Conservation (phyloP, 805 yeast species). For the Wickerhamiella brachini region DNA sequence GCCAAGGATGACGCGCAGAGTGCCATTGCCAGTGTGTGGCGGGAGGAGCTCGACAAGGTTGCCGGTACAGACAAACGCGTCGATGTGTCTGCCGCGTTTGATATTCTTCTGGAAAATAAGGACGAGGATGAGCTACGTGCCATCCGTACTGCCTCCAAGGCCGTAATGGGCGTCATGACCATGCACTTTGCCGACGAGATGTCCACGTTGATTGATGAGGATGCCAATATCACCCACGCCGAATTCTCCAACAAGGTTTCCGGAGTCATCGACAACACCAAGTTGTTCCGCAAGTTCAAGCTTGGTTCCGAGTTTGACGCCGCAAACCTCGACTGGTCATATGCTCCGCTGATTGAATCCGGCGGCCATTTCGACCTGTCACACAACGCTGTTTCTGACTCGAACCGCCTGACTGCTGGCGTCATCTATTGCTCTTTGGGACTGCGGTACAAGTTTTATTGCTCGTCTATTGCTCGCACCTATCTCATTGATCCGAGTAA, state of each 20-base stretch:
- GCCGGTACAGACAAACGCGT: conserved; percentile 15
- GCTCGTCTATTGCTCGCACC: conserved; percentile 78
- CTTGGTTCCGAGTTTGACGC: conserved; percentile 59
- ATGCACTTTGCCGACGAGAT: conserved; percentile 74
- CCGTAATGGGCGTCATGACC: conserved; percentile 61
- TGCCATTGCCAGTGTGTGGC: conserved; percentile 76
- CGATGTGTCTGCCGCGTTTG: conserved; percentile 42
- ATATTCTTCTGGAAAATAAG: conserved; percentile 52
- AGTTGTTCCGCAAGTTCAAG: conserved; percentile 47
- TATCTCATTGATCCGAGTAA: conserved; percentile 80
- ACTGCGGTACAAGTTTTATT: conserved; percentile 73
- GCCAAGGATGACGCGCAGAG: conserved; percentile 70
- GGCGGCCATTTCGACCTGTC: conserved; percentile 74
- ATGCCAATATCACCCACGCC: conserved; percentile 55
- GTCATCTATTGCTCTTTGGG: conserved; percentile 77
- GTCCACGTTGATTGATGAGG: conserved; percentile 80
- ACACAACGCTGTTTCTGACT: conserved; percentile 68
- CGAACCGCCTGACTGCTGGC: conserved; percentile 53
- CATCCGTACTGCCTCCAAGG: conserved; percentile 56
- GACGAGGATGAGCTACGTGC: conserved; percentile 63
- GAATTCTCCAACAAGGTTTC: conserved; percentile 66
- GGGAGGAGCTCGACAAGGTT: conserved; percentile 14
- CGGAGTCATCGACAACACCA: conserved; percentile 65
- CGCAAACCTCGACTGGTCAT: conserved; percentile 79
- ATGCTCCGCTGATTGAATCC: conserved; percentile 79